Evolutionary conservation across 2,329 filamentous ascomycete genomes (phyloP), one percentile per base, ranked within the genome.

Genomic region (Xylariales sp.): DNA sequence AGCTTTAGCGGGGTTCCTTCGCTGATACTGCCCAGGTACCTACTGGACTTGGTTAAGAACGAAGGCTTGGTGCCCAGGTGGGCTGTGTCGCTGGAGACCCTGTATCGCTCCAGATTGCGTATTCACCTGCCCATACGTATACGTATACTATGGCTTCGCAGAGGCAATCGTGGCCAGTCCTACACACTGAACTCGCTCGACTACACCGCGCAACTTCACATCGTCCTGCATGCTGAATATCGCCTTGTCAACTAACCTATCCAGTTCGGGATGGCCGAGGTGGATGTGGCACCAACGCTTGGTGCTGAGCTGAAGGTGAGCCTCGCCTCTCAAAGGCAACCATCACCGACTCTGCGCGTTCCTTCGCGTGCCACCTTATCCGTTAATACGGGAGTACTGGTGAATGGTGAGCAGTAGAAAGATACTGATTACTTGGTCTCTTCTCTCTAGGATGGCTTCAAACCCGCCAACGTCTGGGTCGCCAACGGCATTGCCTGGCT

Each of bases 381-480:
- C 16, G 50, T 41, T 49, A 9, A 52, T 32, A 43, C 16, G 36
- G 30, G 36, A 39, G 41, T 16, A 6, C 7, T 23, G 36, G 48
- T 46, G n/a, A 48, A 62, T 45, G 7, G 49, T 48, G 9, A 41
- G 5, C 5, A 41, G 39, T 5, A 36, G 16, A 46, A 41, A 16
- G 18, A 5, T 41, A 60, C 66, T 69, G 39, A 70, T 53, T 23
- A 16, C 34, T 18, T 18, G 16, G 39, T 69, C 50, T 62, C 43
- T 12, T 32, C 41, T 16, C 53, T 58, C 43, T 64, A 97, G 93
- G 96, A 99, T 89, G 93, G 92, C 78, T 99, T 97, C 86, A 97
- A 97, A 82, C 89, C 93, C 18, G 94, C 97, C 79, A 97, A 94
- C 82, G 89, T 87, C 75, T 99, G 96, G 96, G 93, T 97, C 65